Conservation (phyloP, 208 protist species). For the Trypanosoma scelopori region DNA sequence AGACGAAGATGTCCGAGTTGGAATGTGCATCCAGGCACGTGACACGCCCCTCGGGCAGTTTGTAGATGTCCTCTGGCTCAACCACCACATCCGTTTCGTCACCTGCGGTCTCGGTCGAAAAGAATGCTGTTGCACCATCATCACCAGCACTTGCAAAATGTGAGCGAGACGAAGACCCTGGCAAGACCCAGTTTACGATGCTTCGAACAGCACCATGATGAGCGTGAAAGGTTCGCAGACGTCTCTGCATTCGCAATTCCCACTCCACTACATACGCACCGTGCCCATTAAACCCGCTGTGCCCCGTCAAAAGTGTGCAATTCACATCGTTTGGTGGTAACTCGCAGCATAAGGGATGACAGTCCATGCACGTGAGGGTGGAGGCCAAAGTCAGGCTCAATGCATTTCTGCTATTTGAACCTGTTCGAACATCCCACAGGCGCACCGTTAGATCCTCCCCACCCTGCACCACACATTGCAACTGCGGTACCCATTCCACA, state of each 20-base stretch:
- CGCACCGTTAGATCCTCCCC: slow-evolving; percentile 68
- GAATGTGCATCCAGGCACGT: slow-evolving; percentile 47
- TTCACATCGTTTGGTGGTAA: slow-evolving; percentile 15
- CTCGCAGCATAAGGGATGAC: slow-evolving; percentile 63
- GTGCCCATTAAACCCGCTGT: slow-evolving; percentile 70
- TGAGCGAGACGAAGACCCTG: slow-evolving; percentile 29
- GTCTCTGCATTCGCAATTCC: slow-evolving; percentile 63
- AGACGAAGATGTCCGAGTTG: slow-evolving; percentile 50
- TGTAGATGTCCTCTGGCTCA: slow-evolving; percentile 17
- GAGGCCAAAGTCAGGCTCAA: slow-evolving; percentile 39
- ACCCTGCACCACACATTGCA: slow-evolving; percentile 71
- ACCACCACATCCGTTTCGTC: slow-evolving; percentile 29
- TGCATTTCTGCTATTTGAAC: slow-evolving; percentile 18
- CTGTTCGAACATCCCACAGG: slow-evolving; percentile 69
- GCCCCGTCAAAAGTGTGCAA: slow-evolving; percentile 56
- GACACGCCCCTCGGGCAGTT: slow-evolving; percentile 48
- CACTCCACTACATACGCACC: slow-evolving; percentile 65
- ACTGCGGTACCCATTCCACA: slow-evolving; percentile 49
- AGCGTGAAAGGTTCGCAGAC: slow-evolving; percentile 44
- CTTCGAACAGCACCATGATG: slow-evolving; percentile 50
- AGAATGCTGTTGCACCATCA: slow-evolving; percentile 50
- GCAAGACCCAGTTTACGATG: slow-evolving; percentile 30
- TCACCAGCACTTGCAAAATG: slow-evolving; percentile 58
- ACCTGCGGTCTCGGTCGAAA: slow-evolving; percentile 36
- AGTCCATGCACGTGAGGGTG: slow-evolving; percentile 60